Conservation (phyloP, 2,329 filamentous ascomycete species). For the Nemania bipapillata region DNA sequence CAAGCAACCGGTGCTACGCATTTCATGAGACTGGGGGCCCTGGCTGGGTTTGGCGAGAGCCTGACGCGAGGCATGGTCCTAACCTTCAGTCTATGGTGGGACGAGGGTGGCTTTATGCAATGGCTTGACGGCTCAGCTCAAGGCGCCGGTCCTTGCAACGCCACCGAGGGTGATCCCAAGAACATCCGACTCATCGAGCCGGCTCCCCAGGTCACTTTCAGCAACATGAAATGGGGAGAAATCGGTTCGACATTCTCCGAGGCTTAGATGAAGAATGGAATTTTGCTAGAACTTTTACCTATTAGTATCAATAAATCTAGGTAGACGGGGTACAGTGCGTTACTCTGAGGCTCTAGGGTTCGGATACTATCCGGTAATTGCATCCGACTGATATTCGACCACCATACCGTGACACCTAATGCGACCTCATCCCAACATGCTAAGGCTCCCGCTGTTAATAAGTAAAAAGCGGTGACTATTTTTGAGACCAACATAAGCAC, state of each 20-base stretch:
- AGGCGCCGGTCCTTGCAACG: slow-evolving; percentile 62
- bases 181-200: slow-evolving; percentile 59
- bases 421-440: background rate
- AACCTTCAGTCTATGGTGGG: slow-evolving; percentile 65
- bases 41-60: slow-evolving; percentile 58
- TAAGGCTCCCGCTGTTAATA: slow-evolving; percentile 21
- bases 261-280: slow-evolving; percentile 1
- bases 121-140: slow-evolving; percentile 64
- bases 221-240: slow-evolving; percentile 67
- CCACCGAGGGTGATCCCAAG: slow-evolving; percentile 59
- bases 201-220: slow-evolving; percentile 63
- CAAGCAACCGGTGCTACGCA: slow-evolving; percentile 48
- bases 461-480: slow-evolving; percentile 38
- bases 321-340: slow-evolving; percentile 13
- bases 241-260: slow-evolving; percentile 60
- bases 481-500: slow-evolving; percentile 31
- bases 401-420: background rate
- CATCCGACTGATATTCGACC: background rate
- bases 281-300: background rate
- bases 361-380: background rate
- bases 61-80: slow-evolving; percentile 61
- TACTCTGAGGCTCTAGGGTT: background rate
- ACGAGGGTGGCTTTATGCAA: slow-evolving; percentile 61
- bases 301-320: background rate
- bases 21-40: slow-evolving; percentile 54